Evolutionary conservation across 192 early-diverging fungal species (phyloP).

Genomic region (Coemansia sp.): DNA sequence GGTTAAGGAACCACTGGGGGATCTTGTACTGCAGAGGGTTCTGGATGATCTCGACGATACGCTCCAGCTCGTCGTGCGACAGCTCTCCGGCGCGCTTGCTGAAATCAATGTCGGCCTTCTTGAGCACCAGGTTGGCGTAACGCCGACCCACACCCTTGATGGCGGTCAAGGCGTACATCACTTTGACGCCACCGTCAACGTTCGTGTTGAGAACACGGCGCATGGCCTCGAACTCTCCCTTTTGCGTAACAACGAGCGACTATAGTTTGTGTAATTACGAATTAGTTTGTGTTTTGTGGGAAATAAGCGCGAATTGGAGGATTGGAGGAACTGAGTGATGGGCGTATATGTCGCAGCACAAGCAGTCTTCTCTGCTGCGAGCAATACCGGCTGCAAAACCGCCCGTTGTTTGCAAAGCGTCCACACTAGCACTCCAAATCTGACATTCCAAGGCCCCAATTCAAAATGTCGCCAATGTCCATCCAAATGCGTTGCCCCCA

Average conservation of each 20-base stretch:
- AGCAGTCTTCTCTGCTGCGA: too few relatives aligned
- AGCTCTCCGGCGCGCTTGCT: conserved; percentile 98
- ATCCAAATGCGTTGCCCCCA: too few relatives aligned
- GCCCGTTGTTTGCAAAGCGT: too few relatives aligned
- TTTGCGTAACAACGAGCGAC: conserved; percentile 88
- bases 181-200: conserved; percentile 92
- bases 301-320: too few relatives aligned
- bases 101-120: conserved; percentile 99
- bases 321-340: too few relatives aligned
- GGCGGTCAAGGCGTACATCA: conserved; percentile 93
- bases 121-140: conserved; percentile 98
- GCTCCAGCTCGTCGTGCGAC: conserved; percentile 95
- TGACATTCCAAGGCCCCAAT: too few relatives aligned
- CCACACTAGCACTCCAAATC: too few relatives aligned
- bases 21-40: conserved; percentile 99
- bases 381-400: too few relatives aligned
- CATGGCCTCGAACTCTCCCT: conserved; percentile 96
- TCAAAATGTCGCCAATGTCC: too few relatives aligned
- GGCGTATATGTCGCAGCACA: too few relatives aligned
- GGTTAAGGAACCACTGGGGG: conserved; percentile 99
- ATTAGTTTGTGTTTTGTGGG: not conserved
- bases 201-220: conserved; percentile 99
- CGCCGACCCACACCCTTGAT: conserved; percentile 99
- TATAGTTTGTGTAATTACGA: conserved; percentile 6
- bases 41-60: conserved; percentile 97